A percentile compares a stretch with the other conserved stretches of the same genome.
Conservation (phyloP, 2,329 filamentous ascomycete genomes). For the Stemphylium beticola region DNA sequence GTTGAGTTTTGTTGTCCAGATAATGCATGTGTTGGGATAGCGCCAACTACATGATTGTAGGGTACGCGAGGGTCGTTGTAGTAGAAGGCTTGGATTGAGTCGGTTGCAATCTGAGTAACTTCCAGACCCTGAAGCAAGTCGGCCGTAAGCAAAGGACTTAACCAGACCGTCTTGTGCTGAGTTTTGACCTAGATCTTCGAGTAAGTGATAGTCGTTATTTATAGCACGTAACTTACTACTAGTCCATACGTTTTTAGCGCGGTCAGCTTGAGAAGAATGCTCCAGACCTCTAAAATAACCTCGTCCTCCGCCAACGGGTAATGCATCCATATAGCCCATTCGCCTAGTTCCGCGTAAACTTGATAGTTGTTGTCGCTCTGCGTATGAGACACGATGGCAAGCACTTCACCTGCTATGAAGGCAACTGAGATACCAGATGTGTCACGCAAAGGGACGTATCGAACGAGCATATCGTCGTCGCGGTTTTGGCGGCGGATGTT, state of each 20-base stretch:
- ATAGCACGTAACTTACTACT: neutral
- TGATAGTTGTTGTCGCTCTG: neutral
- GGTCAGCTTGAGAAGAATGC: neutral
- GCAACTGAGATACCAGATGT: neutral
- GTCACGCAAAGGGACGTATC: neutral
- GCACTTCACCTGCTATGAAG: neutral
- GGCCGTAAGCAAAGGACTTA: neutral
- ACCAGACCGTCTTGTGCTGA: neutral
- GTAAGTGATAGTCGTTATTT: no score
- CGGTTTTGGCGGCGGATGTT: neutral
- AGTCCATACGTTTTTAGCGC: neutral
- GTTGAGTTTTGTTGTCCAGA: neutral
- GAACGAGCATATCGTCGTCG: neutral
- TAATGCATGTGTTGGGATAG: neutral
- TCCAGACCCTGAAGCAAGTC: neutral
- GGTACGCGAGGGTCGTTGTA: neutral
- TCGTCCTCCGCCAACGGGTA: neutral
- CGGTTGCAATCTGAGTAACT: neutral
- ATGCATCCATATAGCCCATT: neutral
- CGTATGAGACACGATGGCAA: neutral
- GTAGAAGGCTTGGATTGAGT: neutral
- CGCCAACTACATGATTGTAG: neutral
- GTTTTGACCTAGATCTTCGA: neutral
- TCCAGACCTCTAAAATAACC: neutral
- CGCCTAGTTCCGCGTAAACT: neutral